These are phyloP conservation scores for Stygiomarasmius scandens DNA, from an alignment of 1,284 basidiomycete species.

Conservation along the genomic window DNA sequence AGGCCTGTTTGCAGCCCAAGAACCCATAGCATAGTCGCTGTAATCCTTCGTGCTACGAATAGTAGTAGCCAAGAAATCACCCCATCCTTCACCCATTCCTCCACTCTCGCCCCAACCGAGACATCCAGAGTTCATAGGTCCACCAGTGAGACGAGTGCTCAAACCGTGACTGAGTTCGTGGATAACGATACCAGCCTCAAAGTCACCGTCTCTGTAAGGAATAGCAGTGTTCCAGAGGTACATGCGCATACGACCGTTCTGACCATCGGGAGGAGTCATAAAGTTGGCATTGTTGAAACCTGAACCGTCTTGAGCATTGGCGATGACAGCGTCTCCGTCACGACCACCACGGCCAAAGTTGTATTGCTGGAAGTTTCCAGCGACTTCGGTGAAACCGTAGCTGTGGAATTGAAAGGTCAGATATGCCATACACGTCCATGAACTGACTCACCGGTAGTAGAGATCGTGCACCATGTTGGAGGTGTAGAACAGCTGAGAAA, in stretches of 20 bases:
- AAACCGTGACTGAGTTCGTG: constrained; percentile 90
- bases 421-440: neutral
- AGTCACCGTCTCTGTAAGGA: constrained; percentile 92
- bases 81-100: constrained; percentile 97
- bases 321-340: constrained; percentile 89
- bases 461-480: constrained; percentile 82
- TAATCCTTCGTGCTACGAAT: constrained; percentile 78
- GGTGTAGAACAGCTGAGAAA: constrained; percentile 94
- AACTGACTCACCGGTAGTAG: constrained; percentile 56
- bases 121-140: constrained; percentile 90
- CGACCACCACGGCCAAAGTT: constrained; percentile 91
- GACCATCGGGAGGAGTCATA: constrained; percentile 77
- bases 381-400: constrained; percentile 88
- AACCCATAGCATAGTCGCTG: constrained; percentile 87
- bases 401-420: constrained; percentile 37
- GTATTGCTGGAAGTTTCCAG: constrained; percentile 97
- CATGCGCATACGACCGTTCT: constrained; percentile 93
- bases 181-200: constrained; percentile 93
- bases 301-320: constrained; percentile 93
- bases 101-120: constrained; percentile 95
- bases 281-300: constrained; percentile 91
- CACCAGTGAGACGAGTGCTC: constrained; percentile 92
- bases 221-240: constrained; percentile 91
- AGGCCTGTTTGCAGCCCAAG: constrained; percentile 86
- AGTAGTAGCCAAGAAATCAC: constrained; percentile 85